A percentile compares a stretch with the other conserved stretches of the same genome.
Evolutionary conservation across 495 filamentous ascomycete genomes (phyloP).

Genomic region (Halenospora varia): DNA sequence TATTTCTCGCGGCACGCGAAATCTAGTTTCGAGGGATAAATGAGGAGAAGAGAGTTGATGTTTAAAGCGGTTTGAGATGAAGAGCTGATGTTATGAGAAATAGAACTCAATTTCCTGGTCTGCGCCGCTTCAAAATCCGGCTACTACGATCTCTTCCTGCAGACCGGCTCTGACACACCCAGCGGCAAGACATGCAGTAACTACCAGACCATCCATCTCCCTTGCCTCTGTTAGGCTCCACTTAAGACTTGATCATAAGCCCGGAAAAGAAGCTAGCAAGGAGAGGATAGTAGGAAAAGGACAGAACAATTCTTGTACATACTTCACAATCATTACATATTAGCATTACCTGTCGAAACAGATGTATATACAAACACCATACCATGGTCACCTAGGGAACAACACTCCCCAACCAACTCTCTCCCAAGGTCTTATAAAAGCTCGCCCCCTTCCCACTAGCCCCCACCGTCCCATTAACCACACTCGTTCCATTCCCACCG

Average conservation of each 20-base stretch:
- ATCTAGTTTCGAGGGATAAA: too few species aligned
- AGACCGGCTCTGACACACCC: slow-evolving; percentile 44
- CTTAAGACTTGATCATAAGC: too few species aligned
- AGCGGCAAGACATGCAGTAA: slow-evolving; percentile 44
- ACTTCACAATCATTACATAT: background rate
- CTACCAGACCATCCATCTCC: slow-evolving; percentile 48
- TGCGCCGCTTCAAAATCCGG: slow-evolving; percentile 34
- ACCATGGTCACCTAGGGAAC: slow-evolving; percentile 6
- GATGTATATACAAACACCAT: background rate
- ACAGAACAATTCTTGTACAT: background rate
- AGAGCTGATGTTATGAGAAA: background rate
- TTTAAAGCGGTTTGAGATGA: background rate
- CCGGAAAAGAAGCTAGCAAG: background rate
- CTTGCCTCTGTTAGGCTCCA: slow-evolving; percentile 43
- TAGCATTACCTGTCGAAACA: too few species aligned
- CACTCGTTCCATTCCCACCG: slow-evolving; percentile 7
- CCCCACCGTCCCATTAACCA: background rate
- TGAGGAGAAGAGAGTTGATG: background rate
- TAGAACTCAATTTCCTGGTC: slow-evolving; percentile 47
- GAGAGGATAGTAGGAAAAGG: background rate
- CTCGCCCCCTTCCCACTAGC: slow-evolving; percentile 31
- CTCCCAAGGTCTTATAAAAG: slow-evolving; percentile 43
- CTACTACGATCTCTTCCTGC: slow-evolving; percentile 46
- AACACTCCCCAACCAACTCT: slow-evolving; percentile 24
- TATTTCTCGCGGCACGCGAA: too few species aligned